These are phyloP conservation scores for Fusarium pseudonygamai DNA, from an alignment of 2,329 filamentous ascomycete species.

Conservation along the genomic window DNA sequence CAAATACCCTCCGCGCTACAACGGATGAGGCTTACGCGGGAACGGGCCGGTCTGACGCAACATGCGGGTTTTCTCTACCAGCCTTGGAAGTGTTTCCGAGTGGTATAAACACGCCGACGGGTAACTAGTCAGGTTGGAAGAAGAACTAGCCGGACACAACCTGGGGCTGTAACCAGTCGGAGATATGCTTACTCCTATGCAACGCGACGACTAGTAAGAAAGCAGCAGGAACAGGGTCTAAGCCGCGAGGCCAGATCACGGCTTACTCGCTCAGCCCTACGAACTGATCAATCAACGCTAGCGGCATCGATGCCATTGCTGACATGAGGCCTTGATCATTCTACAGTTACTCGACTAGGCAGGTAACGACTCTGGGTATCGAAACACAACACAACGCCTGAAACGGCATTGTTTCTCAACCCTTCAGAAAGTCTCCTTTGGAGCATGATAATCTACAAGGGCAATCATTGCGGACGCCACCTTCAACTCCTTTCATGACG, in stretches of 20 bases:
- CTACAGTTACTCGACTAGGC: background rate
- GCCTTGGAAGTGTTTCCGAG: constrained; percentile 9
- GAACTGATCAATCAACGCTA: background rate
- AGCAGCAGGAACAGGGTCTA: background rate
- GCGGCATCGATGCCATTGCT: background rate
- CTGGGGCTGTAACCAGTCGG: background rate
- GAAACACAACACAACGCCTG: background rate
- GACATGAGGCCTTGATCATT: background rate
- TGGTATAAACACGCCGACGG: background rate
- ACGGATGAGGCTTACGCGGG: constrained; percentile 13
- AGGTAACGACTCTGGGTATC: background rate
- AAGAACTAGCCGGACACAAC: constrained; percentile 3
- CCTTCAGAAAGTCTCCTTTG: background rate
- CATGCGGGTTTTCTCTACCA: background rate
- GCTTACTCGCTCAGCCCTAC: constrained; percentile 17
- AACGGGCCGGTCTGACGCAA: constrained; percentile 27
- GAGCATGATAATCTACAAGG: background rate
- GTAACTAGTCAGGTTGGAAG: background rate
- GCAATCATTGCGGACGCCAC: background rate
- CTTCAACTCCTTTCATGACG: background rate
- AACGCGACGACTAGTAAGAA: background rate
- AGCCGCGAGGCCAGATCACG: background rate
- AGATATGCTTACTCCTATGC: background rate
- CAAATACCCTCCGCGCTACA: background rate
- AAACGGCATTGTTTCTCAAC: background rate